Conservation (phyloP, 2,329 filamentous ascomycete genomes). For the Aspergillus sp. region DNA sequence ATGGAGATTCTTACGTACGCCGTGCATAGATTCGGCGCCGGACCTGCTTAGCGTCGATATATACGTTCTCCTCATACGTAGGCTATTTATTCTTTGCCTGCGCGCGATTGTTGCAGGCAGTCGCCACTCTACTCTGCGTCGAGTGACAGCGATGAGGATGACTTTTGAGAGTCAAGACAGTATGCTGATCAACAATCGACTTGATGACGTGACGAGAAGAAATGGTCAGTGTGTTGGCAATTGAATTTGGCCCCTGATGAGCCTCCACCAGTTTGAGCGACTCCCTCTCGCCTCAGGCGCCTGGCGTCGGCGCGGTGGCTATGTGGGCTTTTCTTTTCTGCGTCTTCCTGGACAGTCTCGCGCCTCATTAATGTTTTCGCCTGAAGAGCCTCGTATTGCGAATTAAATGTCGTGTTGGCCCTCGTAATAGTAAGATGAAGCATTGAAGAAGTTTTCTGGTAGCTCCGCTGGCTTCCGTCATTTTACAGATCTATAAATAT, state of each 20-base stretch:
- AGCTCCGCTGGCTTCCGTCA: not conserved
- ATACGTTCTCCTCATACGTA: conserved; percentile 8
- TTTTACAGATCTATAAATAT: conserved; percentile 12
- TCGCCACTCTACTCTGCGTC: not conserved
- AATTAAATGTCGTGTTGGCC: conserved; percentile 1
- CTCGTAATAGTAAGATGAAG: not conserved
- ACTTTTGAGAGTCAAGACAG: not conserved
- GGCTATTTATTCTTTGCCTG: conserved; percentile 2
- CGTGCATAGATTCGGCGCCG: not conserved
- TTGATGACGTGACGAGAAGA: not conserved
- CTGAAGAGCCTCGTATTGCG: conserved; percentile 7
- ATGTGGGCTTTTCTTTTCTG: not conserved
- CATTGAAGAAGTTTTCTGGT: not conserved
- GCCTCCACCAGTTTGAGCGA: conserved; percentile 7
- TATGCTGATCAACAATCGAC: not conserved
- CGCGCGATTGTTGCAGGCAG: not conserved
- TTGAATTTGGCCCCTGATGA: conserved; percentile 7
- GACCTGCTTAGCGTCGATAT: conserved; percentile 1
- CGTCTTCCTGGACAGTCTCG: not conserved
- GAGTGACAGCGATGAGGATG: not conserved
- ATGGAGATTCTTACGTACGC: conserved; percentile 11
- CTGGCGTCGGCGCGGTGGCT: not conserved
- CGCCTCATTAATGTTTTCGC: not conserved
- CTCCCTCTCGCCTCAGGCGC: not conserved
- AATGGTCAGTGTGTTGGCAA: not conserved